Base-by-base conservation (phyloP, 352 stramenopile genomes). In the Blastocystis sp. region DNA sequence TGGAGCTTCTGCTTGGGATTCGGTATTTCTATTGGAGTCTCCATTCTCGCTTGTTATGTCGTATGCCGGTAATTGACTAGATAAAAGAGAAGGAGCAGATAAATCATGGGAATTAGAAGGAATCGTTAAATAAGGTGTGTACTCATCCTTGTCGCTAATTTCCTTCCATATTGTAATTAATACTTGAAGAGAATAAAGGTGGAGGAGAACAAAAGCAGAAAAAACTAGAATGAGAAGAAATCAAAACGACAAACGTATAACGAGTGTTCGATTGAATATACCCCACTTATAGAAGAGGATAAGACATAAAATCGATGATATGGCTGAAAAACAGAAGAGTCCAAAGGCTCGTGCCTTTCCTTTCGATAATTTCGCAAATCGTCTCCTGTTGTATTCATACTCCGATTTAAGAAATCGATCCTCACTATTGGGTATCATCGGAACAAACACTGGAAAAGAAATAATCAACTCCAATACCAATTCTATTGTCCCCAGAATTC, bases 91-190 rank as follows among this genome's bases (percentile, higher is more conserved):
- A 19, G 49, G 35, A 12, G 27, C 27, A 66, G 19, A 9, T 2
- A 66, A 66, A 27, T 51, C 27, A 43, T 43, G 51, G 49, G 21
- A 42, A n/a, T 7, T 39, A 3, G 71, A 42, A 21, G 71, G 29
- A 66, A 52, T 83, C 14, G 71, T 83, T 16, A 83, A 61, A 66
- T 52, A 83, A 52, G 71, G 71, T 32, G 71, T 83, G 35, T 83
- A 83, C 71, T 83, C 71, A 37, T 83, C 71, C 49, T 83, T 83
- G 7, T 35, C 52, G 35, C 65, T 51, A n/a, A 63, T 27, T 32
- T 83, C 71, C 32, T 83, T 83, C 71, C 71, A 83, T 49, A 83
- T 83, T 27, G 71, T 83, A 19, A 83, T 83, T 24, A 83, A 27
- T 37, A 65, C 7, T 16, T 83, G 71, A 14, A 66, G 56, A 39